Conservation (phyloP, 2,329 filamentous ascomycete species). For the Keithomyces neogunnii region DNA sequence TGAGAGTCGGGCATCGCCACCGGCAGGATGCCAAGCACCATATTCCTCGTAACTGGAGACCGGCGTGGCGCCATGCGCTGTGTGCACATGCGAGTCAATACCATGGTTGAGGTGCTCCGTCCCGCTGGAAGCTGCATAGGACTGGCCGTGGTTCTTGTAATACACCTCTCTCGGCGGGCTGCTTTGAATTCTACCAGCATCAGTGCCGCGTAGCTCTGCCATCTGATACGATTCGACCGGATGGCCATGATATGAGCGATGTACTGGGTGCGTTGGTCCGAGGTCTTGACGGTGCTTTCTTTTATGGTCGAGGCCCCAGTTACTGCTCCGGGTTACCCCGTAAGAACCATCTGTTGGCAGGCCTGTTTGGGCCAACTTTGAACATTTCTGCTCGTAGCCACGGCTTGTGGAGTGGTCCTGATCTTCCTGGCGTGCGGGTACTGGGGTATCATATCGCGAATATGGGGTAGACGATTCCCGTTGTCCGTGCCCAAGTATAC, state of each 20-base stretch:
- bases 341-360: background rate
- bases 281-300: background rate
- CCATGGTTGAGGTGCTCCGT: background rate
- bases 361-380: background rate
- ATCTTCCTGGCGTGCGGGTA: background rate
- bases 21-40: conserved; percentile 31
- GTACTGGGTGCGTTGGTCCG: background rate
- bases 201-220: conserved; percentile 34
- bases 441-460: background rate
- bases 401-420: background rate
- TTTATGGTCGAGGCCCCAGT: background rate
- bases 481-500: background rate
- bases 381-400: background rate
- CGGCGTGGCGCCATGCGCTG: background rate
- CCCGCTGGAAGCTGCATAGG: conserved; percentile 13
- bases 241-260: background rate
- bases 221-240: conserved; percentile 32
- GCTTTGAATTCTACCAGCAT: conserved; percentile 31
- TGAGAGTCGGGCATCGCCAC: background rate
- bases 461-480: background rate
- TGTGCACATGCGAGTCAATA: background rate
- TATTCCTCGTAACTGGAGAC: conserved; percentile 30
- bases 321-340: background rate
- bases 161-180: background rate
- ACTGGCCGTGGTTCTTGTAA: conserved; percentile 13